Percentiles rank a stretch among this genome's conserved stretches.
Evolutionary conservation across 2,329 filamentous ascomycete species (phyloP).

Genomic region (Pseudogymnoascus sp.): DNA sequence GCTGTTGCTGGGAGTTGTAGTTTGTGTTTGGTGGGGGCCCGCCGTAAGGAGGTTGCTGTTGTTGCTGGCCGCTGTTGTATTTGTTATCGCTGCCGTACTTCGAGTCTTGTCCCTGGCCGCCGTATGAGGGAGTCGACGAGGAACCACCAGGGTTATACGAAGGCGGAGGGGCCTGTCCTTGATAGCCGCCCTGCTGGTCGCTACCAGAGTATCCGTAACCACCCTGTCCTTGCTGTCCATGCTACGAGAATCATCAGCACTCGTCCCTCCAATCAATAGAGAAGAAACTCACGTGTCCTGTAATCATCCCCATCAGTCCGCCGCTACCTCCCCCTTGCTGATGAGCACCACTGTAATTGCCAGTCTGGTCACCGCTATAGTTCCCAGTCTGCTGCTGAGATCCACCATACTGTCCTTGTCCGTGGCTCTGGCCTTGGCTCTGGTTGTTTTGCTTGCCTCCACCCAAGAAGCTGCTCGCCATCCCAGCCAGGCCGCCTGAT

Average conservation of each 20-base stretch:
- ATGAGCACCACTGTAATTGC: constrained; percentile 5
- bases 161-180: constrained; percentile 53
- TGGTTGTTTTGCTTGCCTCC: constrained; percentile 32
- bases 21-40: constrained; percentile 2
- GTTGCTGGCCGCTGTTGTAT: constrained; percentile 1
- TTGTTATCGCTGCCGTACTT: not conserved
- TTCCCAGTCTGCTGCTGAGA: constrained; percentile 42
- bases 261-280: not conserved
- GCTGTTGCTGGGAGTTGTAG: constrained; percentile 12
- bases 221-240: constrained; percentile 39
- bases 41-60: constrained; percentile 21
- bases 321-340: not conserved
- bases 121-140: constrained; percentile 14
- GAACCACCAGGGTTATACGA: constrained; percentile 43
- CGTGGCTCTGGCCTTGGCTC: constrained; percentile 16
- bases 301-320: constrained; percentile 24
- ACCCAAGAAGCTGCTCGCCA: constrained; percentile 45
- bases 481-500: not conserved
- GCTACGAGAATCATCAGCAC: constrained; percentile 13
- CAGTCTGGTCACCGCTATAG: not conserved
- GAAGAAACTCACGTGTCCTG: constrained; percentile 26
- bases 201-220: constrained; percentile 50
- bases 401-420: constrained; percentile 53
- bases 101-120: constrained; percentile 8
- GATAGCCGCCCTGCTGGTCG: constrained; percentile 45